These are phyloP conservation scores for Fusarium bactridioides DNA, from an alignment of 2,329 filamentous ascomycete species.

Conservation along the genomic window DNA sequence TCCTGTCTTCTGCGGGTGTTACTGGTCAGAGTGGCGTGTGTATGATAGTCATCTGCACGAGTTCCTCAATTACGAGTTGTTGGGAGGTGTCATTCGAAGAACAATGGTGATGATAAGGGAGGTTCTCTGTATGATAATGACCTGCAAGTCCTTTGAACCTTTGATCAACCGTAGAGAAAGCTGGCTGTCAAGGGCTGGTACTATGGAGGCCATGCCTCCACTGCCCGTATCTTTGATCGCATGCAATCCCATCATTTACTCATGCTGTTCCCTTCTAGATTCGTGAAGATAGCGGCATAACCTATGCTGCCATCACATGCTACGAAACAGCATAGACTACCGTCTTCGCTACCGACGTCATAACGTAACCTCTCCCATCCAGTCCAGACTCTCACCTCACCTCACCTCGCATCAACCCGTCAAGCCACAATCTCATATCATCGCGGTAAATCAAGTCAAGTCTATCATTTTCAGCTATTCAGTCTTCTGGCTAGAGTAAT, in stretches of 20 bases:
- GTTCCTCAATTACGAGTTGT: neutral
- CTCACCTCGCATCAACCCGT: neutral
- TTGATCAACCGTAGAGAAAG: neutral
- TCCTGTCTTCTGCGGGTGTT: neutral
- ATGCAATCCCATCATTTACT: neutral
- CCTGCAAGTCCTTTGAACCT: neutral
- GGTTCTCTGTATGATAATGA: neutral
- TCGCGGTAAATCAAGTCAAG: neutral
- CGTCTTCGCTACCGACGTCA: neutral
- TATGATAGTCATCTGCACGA: neutral
- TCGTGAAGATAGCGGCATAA: neutral
- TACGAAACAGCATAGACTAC: neutral
- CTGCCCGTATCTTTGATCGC: neutral
- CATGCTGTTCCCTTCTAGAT: neutral
- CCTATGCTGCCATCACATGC: neutral
- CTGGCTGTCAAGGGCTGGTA: neutral
- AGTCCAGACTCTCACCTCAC: neutral
- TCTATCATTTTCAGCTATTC: conserved; percentile 16
- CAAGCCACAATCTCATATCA: neutral
- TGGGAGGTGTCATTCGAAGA: neutral
- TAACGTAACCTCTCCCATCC: neutral
- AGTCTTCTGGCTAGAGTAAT: neutral
- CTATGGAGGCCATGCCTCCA: neutral
- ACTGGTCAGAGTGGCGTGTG: neutral
- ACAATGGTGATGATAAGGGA: neutral